These are phyloP conservation scores for Tagetes patula DNA, from an alignment of 129 eudicot genomes.

Conservation along the genomic window DNA sequence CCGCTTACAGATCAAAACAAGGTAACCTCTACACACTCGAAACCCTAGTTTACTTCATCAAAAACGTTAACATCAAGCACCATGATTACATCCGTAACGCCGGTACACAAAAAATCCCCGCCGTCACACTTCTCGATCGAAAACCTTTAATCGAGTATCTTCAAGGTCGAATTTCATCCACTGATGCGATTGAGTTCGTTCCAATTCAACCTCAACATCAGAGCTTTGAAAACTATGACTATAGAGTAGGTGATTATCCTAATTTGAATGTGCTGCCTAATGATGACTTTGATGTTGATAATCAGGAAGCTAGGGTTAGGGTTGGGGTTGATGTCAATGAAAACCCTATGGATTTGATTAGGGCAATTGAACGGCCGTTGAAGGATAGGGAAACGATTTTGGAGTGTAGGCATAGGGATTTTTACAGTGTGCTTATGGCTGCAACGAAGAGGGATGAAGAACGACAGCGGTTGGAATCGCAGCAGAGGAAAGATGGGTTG, in stretches of 20 bases:
- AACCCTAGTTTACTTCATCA: slow-evolving; percentile 86
- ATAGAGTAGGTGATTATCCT: slow-evolving; percentile 38
- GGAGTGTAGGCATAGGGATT: slow-evolving; percentile 69
- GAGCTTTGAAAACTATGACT: slow-evolving; percentile 29
- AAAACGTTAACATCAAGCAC: slow-evolving; percentile 62
- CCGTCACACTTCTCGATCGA: slow-evolving; percentile 82
- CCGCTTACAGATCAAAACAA: slow-evolving; percentile 84
- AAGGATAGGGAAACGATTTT: slow-evolving; percentile 65
- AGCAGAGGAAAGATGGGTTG: slow-evolving; percentile 76
- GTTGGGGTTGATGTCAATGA: slow-evolving; percentile 21
- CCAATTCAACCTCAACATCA: slow-evolving; percentile 34
- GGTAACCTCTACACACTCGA: slow-evolving; percentile 81
- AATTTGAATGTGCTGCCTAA: slow-evolving; percentile 29
- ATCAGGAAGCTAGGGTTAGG: slow-evolving; percentile 26
- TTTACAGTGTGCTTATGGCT: slow-evolving; percentile 52
- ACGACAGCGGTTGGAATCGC: slow-evolving; percentile 54
- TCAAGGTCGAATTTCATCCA: slow-evolving; percentile 49
- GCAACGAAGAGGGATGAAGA: slow-evolving; percentile 79
- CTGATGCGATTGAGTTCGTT: slow-evolving; percentile 62
- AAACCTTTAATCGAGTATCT: slow-evolving; percentile 80
- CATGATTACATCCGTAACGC: slow-evolving; percentile 82
- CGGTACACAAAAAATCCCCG: slow-evolving; percentile 63
- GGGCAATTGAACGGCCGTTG: slow-evolving; percentile 60
- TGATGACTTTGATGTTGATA: slow-evolving; percentile 28
- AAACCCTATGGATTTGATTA: slow-evolving; percentile 50